Percentiles rank a stretch among this genome's conserved stretches.
These are phyloP conservation scores for Geotrichum histeridarum DNA, from an alignment of 1,139 yeast genomes.

Conservation along the genomic window DNA sequence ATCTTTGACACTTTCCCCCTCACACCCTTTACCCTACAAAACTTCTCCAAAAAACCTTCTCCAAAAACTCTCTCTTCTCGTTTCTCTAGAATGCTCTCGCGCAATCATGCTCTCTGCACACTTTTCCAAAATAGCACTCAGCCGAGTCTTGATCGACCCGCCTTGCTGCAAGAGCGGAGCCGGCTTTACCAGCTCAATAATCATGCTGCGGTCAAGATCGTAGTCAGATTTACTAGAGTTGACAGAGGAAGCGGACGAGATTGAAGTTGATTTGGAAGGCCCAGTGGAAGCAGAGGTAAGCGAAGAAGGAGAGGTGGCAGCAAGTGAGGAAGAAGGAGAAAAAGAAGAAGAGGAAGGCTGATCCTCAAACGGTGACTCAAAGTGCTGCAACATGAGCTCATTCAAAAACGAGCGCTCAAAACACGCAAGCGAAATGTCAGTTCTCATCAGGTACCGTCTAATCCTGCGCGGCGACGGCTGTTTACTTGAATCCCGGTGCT, in stretches of 20 bases:
- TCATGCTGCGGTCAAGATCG: conserved; percentile 1
- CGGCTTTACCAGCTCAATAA: conserved; percentile 13
- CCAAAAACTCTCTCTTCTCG: conserved; percentile 6
- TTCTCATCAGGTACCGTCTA: conserved; percentile 13
- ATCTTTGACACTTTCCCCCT: too few relatives aligned
- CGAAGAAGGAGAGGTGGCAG: too few relatives aligned
- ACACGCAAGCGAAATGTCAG: conserved; percentile 13
- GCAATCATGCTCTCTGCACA: not conserved
- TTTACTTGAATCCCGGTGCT: too few relatives aligned
- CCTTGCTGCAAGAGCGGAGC: not conserved
- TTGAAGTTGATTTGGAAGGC: too few relatives aligned
- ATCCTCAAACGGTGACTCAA: conserved; percentile 20
- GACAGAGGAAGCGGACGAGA: too few relatives aligned
- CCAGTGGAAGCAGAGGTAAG: too few relatives aligned
- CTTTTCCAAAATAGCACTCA: conserved; percentile 4
- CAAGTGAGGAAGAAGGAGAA: too few relatives aligned
- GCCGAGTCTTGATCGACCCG: conserved; percentile 3
- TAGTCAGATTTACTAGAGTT: not conserved
- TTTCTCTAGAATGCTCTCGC: not conserved
- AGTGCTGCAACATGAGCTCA: conserved; percentile 17
- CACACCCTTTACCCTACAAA: too few relatives aligned
- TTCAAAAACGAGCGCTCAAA: conserved; percentile 18
- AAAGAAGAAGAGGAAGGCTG: not conserved
- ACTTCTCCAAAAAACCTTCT: not conserved
- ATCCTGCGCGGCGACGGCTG: conserved; percentile 4